Base-by-base conservation (phyloP, 768 basidiomycete species). In the Rhodotorula babjevae region DNA sequence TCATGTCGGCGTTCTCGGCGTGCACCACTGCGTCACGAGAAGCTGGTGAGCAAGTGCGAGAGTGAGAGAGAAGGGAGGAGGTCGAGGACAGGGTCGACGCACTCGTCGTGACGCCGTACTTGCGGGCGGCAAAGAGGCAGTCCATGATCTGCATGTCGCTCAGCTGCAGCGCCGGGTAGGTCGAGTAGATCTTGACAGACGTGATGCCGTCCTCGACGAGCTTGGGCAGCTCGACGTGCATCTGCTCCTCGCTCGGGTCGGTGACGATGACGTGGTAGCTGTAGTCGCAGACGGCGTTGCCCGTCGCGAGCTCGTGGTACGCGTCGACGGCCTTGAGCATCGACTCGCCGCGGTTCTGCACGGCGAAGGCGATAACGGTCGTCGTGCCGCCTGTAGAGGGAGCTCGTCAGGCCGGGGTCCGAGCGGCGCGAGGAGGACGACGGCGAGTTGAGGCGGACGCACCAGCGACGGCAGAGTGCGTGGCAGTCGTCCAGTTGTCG, bases 281-380 rank as follows among this genome's bases (percentile, higher is more conserved):
- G 63, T 81, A 82, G 69, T 82, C 82, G 69, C 78, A 79, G 44
- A 80, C 68, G 16, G 81, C 72, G 56, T 79, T 76, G 25, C 71
- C 78, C 19, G 77, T 75, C 25, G 82, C 79, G 1, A 80, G 77
- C 33, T 77, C 70, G 68, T 82, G 79, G 55, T 82, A 82, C 19
- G 78, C 80, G 44, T 81, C 78, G 21, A 82, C 79, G 15, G 81
- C 81, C 9, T 71, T 69, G 19, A 75, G 74, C 53, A 80, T 67
- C 40, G 73, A 79, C 25, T 50, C 44, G 27, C 78, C 77, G 15
- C 76, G 69, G 59, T 70, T 57, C 73, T 82, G 82, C 0, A 80
- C 79, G 10, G 82, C 82, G 60, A 82, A 82, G 15, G 82, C 81
- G 18, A 82, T 67, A 42, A 82, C 77, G n/a, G 80, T 81, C 5